These are phyloP conservation scores for Jackrogersella multiformis DNA, from an alignment of 495 filamentous ascomycete genomes.

Conservation along the genomic window DNA sequence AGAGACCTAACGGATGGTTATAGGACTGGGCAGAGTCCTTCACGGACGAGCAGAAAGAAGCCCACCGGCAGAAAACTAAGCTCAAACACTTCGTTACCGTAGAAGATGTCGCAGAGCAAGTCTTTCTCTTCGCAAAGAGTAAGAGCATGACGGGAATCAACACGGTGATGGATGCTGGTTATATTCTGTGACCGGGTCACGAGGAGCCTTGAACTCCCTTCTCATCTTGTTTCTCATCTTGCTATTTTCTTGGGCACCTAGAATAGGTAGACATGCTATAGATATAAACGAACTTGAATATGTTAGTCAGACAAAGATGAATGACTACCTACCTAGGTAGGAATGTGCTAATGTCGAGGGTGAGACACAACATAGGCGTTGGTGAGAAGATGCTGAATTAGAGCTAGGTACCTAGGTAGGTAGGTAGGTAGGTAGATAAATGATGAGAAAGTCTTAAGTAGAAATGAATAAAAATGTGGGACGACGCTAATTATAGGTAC, in stretches of 20 bases:
- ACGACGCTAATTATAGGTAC: background rate
- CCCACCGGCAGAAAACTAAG: constrained; percentile 54
- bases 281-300: too few relatives aligned
- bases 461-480: too few relatives aligned
- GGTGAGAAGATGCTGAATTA: too few relatives aligned
- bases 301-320: too few relatives aligned
- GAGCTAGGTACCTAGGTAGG: too few relatives aligned
- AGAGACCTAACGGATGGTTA: constrained; percentile 23
- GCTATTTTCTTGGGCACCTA: too few relatives aligned
- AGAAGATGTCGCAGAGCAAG: constrained; percentile 61
- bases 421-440: too few relatives aligned
- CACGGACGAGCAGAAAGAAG: constrained; percentile 54
- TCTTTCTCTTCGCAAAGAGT: constrained; percentile 53
- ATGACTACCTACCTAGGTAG: too few relatives aligned
- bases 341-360: too few relatives aligned
- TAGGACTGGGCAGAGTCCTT: constrained; percentile 65
- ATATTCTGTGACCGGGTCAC: constrained; percentile 36
- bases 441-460: too few relatives aligned
- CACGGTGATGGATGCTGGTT: constrained; percentile 55
- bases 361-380: too few relatives aligned
- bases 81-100: constrained; percentile 62
- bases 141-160: constrained; percentile 57
- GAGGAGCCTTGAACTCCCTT: background rate
- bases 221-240: background rate
- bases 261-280: too few relatives aligned